These are phyloP conservation scores for Sordariomycetes sp. DNA, from an alignment of 2,329 filamentous ascomycete species.

Conservation along the genomic window DNA sequence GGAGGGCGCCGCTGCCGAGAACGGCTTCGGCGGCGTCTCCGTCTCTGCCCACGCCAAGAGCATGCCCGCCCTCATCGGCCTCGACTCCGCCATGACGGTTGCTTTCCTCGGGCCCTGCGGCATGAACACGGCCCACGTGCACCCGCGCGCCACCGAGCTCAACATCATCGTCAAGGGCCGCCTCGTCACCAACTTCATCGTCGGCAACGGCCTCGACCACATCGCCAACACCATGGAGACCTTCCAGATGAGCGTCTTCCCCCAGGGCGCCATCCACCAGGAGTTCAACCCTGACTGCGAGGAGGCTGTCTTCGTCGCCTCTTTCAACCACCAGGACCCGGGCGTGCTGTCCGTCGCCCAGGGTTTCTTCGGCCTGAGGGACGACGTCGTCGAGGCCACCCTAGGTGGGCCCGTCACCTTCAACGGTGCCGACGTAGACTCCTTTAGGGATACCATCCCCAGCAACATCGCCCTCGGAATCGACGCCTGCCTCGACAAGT, in stretches of 20 bases:
- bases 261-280: slow-evolving; percentile 30
- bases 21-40: neutral
- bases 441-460: slow-evolving; percentile 31
- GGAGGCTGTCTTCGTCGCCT: slow-evolving; percentile 29
- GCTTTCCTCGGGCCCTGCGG: slow-evolving; percentile 28
- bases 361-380: slow-evolving; percentile 10
- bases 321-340: slow-evolving; percentile 29
- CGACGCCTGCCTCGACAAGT: slow-evolving; percentile 39
- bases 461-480: slow-evolving; percentile 40
- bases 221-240: neutral
- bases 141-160: slow-evolving; percentile 30
- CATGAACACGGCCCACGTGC: slow-evolving; percentile 33
- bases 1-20: neutral
- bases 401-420: slow-evolving; percentile 16
- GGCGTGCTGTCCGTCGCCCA: slow-evolving; percentile 26
- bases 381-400: slow-evolving; percentile 11
- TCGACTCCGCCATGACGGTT: neutral
- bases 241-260: slow-evolving; percentile 19
- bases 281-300: slow-evolving; percentile 36
- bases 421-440: slow-evolving; percentile 29
- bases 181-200: slow-evolving; percentile 9
- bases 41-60: neutral
- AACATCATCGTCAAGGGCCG: slow-evolving; percentile 27
- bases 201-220: neutral
- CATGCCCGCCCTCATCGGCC: slow-evolving; percentile 1